Evolutionary conservation across 345 rosid genomes (phyloP), one percentile per base, ranked within the genome.

Genomic region (Acer yangbiense): DNA sequence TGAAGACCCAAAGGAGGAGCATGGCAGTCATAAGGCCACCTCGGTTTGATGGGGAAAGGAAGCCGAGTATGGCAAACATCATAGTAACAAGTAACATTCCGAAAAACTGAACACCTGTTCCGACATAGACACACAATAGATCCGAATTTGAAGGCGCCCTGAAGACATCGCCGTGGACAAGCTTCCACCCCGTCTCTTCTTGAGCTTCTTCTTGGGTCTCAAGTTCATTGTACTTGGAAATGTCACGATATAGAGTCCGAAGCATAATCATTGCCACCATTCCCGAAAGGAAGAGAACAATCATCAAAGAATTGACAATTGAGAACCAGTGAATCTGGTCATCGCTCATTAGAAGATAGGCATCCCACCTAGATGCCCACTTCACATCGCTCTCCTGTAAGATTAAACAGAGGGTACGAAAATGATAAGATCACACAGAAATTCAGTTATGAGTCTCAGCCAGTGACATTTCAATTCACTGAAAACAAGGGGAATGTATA

Each of bases 311-410:
- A 69, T 91, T 91, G 79, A 91, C 93, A n/a, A 91, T 85, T 21
- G 96, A 91, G 76, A 90, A 91, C 96, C 96, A 91, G 76, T 91
- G 95, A 57, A 92, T 90, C 82, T 92, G 96, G 76, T 92, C 90
- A 69, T 92, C 96, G 16, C 86, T 90, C 92, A 92, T 92, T 41
- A 92, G 82, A 71, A 92, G 96, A 78, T 92, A 92, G 57, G 96
- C 92, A 87, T 92, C 97, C 97, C 97, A 92, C 78, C 97, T 89
- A 69, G 94, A 92, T 50, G 94, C 97, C 97, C 97, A 90, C 86
- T 92, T 92, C 80, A 92, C 96, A 77, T 90, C 88, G 67, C 94
- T 90, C 71, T 92, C 94, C 94, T 92, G 87, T 44, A 80, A 44
- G 67, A 23, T 25, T 46, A 77, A 71, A 69, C 20, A 60, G 9